Conservation (phyloP, 805 yeast genomes). For the Gaillardinia entomophila region DNA sequence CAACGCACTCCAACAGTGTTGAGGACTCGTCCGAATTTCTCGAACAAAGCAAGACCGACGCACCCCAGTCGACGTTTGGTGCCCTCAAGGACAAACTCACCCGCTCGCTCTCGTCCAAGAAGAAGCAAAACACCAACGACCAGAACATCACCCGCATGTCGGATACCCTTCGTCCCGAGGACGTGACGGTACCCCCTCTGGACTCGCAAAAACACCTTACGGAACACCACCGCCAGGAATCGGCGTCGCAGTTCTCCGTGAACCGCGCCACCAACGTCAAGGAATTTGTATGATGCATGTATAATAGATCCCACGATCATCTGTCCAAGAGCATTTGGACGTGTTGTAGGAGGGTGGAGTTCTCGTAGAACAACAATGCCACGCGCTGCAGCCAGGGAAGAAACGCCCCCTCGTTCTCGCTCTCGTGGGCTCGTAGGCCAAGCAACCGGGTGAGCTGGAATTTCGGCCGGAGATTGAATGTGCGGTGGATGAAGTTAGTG, state of each 20-base stretch:
- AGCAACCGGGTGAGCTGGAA: not conserved
- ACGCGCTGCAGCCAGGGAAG: too few species aligned
- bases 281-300: conserved; percentile 3
- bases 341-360: too few species aligned
- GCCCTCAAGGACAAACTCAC: conserved; percentile 7
- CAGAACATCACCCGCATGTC: conserved; percentile 8
- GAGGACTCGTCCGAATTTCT: not conserved
- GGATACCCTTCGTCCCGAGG: conserved; percentile 6
- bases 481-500: conserved; percentile 4
- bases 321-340: too few species aligned
- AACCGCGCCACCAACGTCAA: conserved; percentile 8
- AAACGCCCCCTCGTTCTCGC: not conserved
- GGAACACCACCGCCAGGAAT: conserved; percentile 5
- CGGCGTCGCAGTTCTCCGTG: conserved; percentile 7
- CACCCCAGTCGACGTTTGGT: conserved; percentile 2
- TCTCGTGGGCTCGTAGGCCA: not conserved
- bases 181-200: conserved; percentile 1
- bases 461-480: conserved; percentile 1
- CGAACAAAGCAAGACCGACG: not conserved
- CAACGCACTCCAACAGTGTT: conserved; percentile 1
- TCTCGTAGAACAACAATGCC: too few species aligned
- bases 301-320: too few species aligned
- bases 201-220: conserved; percentile 4
- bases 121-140: not conserved
- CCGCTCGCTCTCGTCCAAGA: conserved; percentile 3